phyloP scores from a whole-genome alignment of 1,139 yeast genomes.

The Hansenula sp. region DNA sequence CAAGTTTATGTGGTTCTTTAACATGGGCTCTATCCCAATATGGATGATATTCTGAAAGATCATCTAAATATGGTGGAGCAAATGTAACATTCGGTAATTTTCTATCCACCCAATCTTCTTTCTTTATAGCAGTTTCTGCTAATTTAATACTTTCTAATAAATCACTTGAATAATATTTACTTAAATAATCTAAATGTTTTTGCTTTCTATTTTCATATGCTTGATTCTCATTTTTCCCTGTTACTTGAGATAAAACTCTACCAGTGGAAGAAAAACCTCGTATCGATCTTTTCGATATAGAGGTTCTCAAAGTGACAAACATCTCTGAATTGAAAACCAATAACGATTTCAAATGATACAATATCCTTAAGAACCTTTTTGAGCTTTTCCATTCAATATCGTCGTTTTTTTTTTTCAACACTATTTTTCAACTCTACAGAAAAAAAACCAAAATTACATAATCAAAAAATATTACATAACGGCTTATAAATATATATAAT shows the following conservation, averaged over 20 bases:
- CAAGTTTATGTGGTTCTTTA: conserved; percentile 35
- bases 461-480: not conserved
- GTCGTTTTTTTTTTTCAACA: not conserved
- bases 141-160: conserved; percentile 74
- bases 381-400: not conserved
- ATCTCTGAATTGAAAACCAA: not conserved
- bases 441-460: not conserved
- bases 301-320: not conserved
- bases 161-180: conserved; percentile 71
- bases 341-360: not conserved
- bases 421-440: not conserved
- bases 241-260: not conserved
- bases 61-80: conserved; percentile 60
- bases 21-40: conserved; percentile 51
- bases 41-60: conserved; percentile 50
- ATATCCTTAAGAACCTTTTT: not conserved
- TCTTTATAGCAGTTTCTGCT: conserved; percentile 72
- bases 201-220: conserved; percentile 10
- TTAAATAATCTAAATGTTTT: conserved; percentile 55
- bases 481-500: too few relatives aligned
- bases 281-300: not conserved
- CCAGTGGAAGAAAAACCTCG: conserved; percentile 1
- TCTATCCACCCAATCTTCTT: conserved; percentile 45
- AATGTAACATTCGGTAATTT: conserved; percentile 36
- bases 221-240: not conserved